A percentile compares a stretch with the other conserved stretches of the same genome.
Evolutionary conservation across 2,329 filamentous ascomycete genomes (phyloP).

Genomic region (Neopestalotiopsis sp.): DNA sequence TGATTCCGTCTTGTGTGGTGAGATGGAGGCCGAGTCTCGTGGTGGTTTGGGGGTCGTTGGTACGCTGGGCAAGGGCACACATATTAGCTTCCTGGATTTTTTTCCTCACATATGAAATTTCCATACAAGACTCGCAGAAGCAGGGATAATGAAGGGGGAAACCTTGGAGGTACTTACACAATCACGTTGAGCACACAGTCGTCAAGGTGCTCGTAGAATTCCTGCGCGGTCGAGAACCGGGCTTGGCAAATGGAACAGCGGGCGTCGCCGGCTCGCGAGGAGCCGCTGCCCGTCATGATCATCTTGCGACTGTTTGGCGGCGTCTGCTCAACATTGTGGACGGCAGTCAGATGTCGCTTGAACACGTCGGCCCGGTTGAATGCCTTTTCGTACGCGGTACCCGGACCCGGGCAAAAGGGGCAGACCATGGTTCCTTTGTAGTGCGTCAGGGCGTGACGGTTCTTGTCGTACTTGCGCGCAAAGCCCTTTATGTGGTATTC

Average conservation of each 20-base stretch:
- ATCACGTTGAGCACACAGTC: conserved; percentile 66
- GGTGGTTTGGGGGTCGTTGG: not conserved
- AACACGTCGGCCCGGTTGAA: conserved; percentile 97
- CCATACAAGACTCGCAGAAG: conserved; percentile 22
- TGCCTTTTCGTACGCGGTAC: conserved; percentile 88
- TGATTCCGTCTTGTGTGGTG: not conserved
- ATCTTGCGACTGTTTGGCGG: conserved; percentile 89
- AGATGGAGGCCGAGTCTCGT: not conserved
- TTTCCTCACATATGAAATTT: not conserved
- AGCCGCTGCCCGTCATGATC: conserved; percentile 36
- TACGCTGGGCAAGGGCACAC: not conserved
- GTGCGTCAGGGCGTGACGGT: conserved; percentile 89
- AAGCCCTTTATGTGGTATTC: conserved; percentile 94
- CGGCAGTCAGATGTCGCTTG: conserved; percentile 89
- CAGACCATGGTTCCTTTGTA: conserved; percentile 99
- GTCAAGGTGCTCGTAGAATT: conserved; percentile 96
- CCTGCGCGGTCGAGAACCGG: conserved; percentile 82
- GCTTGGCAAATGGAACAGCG: conserved; percentile 90
- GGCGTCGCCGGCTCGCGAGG: conserved; percentile 62
- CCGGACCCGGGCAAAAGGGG: conserved; percentile 89
- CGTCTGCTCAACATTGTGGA: conserved; percentile 91
- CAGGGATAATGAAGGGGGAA: conserved; percentile 27
- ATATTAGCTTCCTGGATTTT: not conserved
- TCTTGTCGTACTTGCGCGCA: conserved; percentile 95
- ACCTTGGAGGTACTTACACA: conserved; percentile 49